phyloP scores from a whole-genome alignment of 2,329 filamentous ascomycete genomes.

The Fusarium chuoi region DNA sequence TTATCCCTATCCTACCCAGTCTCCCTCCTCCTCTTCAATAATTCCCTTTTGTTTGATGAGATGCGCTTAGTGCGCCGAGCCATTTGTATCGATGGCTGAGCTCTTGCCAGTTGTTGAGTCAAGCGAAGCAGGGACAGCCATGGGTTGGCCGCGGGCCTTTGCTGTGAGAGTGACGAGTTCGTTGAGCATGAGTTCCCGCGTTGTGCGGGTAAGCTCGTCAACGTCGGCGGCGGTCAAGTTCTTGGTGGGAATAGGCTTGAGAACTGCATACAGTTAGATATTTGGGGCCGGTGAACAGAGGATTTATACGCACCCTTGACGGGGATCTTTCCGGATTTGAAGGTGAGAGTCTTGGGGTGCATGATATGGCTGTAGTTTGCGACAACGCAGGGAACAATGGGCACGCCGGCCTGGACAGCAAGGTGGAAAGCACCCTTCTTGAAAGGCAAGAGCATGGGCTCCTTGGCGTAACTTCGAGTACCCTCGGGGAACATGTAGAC shows the following conservation, averaged over 20 bases:
- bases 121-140: constrained; percentile 46
- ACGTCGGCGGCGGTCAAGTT: constrained; percentile 80
- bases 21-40: not conserved
- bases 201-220: constrained; percentile 74
- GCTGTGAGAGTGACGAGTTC: constrained; percentile 67
- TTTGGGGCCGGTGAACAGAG: not conserved
- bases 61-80: constrained; percentile 55
- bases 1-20: constrained; percentile 6
- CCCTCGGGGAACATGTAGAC: constrained; percentile 94
- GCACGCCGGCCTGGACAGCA: constrained; percentile 91
- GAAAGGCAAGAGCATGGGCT: constrained; percentile 88
- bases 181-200: constrained; percentile 79
- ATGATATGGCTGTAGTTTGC: constrained; percentile 83
- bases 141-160: constrained; percentile 57
- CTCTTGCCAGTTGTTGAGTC: constrained; percentile 43
- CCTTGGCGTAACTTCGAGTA: constrained; percentile 87
- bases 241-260: constrained; percentile 82
- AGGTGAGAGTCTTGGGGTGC: constrained; percentile 70
- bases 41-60: not conserved
- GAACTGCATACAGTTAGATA: constrained; percentile 60
- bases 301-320: constrained; percentile 72
- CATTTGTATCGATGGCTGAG: constrained; percentile 48
- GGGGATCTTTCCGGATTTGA: constrained; percentile 76
- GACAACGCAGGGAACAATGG: constrained; percentile 85
- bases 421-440: constrained; percentile 99